Base-by-base conservation (phyloP, 1,284 basidiomycete species). In the Sporisorium exsertum region DNA sequence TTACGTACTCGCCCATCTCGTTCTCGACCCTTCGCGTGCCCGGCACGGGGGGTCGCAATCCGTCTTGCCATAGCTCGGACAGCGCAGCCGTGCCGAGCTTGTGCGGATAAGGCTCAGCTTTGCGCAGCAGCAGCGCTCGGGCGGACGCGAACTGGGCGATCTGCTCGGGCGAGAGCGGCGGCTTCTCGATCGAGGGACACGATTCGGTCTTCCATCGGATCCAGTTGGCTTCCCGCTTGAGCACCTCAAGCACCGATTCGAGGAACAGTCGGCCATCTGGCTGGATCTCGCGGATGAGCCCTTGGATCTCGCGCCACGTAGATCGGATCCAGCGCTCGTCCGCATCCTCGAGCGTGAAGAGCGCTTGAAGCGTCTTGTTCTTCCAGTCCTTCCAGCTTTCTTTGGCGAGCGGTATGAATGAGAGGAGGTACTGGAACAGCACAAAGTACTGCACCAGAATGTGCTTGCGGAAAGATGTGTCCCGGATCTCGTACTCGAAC, bases 391-490 rank as follows among this genome's bases (percentile, higher is more conserved):
- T 86, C 90, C 91, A 92, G 37, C 87, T 85, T 1, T 88, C 87
- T 78, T 93, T 93, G 8, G 90, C 89, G 0, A 89, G 73, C 67
- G 91, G 91, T 0, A 93, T 93, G 85, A 93, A 94, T 3, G 88
- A 90, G 22, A 92, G 88, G 27, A 96, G 88, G 84, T 94, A 93
- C 63, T 92, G 89, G 51, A 94, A 89, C 7, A 94, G 88, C 57
- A 95, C 92, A 40, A 95, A 88, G 15, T 94, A 88, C 83, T 96
- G 94, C 79, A 95, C 91, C 27, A 96, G 88, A 82, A 95, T 90
- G 86, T 96, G 94, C n/a, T 93, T 91, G 24, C 94, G 91, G 87
- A 96, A 96, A 71, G 92, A 90, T 0, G 92, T 91, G 81, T 95
- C 94, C 22, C 93, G 91, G 65, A 95, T 90, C 52, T 96, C 93